A percentile compares a stretch with the other conserved stretches of the same genome.
phyloP scores from a whole-genome alignment of 2,329 filamentous ascomycete species.

The Zelopaecilomyces penicillatus region DNA sequence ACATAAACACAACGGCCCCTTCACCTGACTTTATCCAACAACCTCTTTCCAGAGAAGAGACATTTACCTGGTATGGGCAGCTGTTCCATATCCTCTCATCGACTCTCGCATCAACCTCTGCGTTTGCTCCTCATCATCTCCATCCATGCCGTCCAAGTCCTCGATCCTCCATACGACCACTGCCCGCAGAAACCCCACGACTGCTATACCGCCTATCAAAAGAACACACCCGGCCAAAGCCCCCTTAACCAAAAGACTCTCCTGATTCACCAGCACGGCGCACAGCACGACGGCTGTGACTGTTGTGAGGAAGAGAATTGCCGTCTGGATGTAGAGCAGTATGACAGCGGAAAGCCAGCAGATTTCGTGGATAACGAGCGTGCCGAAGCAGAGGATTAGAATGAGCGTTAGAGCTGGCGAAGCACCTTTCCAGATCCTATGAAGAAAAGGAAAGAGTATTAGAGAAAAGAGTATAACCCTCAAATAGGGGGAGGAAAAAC shows the following conservation, averaged over 20 bases:
- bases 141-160: background rate
- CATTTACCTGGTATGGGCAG: too few relatives aligned
- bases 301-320: conserved; percentile 16
- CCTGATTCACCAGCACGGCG: conserved; percentile 16
- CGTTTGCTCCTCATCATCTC: too few relatives aligned
- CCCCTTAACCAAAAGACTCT: conserved; percentile 14
- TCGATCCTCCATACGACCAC: conserved; percentile 20
- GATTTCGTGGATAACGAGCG: conserved; percentile 19
- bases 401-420: conserved; percentile 13
- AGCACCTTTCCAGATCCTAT: conserved; percentile 20
- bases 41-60: too few relatives aligned
- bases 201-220: conserved; percentile 18
- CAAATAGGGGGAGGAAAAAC: background rate
- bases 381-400: conserved; percentile 15
- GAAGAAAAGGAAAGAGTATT: background rate
- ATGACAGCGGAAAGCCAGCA: conserved; percentile 17
- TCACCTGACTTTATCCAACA: too few relatives aligned
- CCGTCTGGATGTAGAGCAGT: conserved; percentile 19
- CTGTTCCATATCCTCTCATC: too few relatives aligned
- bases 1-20: too few relatives aligned
- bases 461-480: conserved; percentile 1
- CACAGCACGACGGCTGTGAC: conserved; percentile 13
- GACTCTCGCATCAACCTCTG: too few relatives aligned
- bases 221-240: conserved; percentile 19
- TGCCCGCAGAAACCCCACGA: conserved; percentile 21